These are phyloP conservation scores for Cadophora sp. DNA, from an alignment of 2,329 filamentous ascomycete species.

Conservation along the genomic window DNA sequence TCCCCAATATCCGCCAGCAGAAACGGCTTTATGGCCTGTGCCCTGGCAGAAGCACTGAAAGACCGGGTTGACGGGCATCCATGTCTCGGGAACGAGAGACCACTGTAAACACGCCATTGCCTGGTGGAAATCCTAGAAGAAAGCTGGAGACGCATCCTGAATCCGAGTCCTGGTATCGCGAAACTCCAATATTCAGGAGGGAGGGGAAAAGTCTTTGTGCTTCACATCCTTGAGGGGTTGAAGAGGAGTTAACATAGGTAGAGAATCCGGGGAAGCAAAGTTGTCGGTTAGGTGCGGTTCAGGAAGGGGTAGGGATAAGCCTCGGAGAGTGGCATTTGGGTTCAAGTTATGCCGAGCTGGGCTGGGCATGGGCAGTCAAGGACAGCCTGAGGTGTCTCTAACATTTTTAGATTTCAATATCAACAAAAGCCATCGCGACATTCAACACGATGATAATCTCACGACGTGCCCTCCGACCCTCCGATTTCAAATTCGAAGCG, in stretches of 20 bases:
- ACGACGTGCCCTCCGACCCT: constrained; percentile 33
- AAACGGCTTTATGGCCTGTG: constrained; percentile 74
- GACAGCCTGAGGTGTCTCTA: neutral
- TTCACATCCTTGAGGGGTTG: constrained; percentile 31
- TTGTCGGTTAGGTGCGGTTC: neutral
- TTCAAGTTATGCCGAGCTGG: neutral
- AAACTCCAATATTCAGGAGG: constrained; percentile 17
- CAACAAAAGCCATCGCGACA: constrained; percentile 1
- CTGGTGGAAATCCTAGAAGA: constrained; percentile 57
- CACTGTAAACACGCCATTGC: constrained; percentile 57
- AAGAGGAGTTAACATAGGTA: constrained; percentile 15
- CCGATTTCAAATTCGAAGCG: constrained; percentile 32
- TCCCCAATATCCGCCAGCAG: constrained; percentile 86
- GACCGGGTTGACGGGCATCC: constrained; percentile 26
- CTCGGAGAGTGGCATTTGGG: neutral
- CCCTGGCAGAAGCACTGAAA: constrained; percentile 41
- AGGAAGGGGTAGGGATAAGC: constrained; percentile 5
- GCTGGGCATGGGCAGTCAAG: no score
- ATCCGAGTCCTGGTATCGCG: constrained; percentile 13
- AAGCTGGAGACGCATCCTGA: constrained; percentile 61
- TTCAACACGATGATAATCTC: constrained; percentile 39
- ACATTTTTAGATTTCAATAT: constrained; percentile 14
- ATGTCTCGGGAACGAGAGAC: constrained; percentile 33
- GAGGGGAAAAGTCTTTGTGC: constrained; percentile 19
- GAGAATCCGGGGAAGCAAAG: neutral